A percentile compares a stretch with the other conserved stretches of the same genome.
Evolutionary conservation across 108 stramenopile genomes (phyloP).

Genomic region (Cylindrotheca closterium): DNA sequence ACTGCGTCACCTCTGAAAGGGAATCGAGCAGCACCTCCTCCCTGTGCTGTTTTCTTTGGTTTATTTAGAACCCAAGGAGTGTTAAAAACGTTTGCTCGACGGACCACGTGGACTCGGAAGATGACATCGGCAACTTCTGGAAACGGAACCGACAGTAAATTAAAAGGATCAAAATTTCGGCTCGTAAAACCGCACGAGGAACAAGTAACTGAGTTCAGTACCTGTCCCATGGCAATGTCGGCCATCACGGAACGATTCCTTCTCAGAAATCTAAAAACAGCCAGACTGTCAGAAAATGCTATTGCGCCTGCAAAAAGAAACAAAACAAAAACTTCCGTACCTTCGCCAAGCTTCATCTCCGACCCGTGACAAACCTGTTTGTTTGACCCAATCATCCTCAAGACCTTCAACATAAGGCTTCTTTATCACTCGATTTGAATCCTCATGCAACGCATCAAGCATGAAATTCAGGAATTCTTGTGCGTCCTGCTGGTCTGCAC

Average conservation of each 20-base stretch:
- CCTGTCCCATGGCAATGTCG: constrained; percentile 85
- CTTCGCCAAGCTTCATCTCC: constrained; percentile 84
- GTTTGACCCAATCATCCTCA: constrained; percentile 82
- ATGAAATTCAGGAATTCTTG: constrained; percentile 93
- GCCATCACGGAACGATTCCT: constrained; percentile 80
- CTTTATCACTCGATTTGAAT: constrained; percentile 90
- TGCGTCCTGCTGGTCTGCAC: constrained; percentile 95
- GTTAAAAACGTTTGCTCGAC: constrained; percentile 72
- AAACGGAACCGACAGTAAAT: constrained; percentile 87
- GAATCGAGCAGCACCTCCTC: constrained; percentile 26
- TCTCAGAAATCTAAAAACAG: constrained; percentile 56
- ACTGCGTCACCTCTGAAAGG: constrained; percentile 5
- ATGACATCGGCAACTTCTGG: constrained; percentile 87
- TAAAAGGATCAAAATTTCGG: constrained; percentile 94
- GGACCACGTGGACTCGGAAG: constrained; percentile 71
- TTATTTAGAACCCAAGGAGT: constrained; percentile 64
- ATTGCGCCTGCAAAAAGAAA: not conserved
- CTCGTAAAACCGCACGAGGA: constrained; percentile 72
- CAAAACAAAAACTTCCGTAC: constrained; percentile 12
- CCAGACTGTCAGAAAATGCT: not conserved
- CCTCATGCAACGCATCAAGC: constrained; percentile 92
- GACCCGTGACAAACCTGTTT: constrained; percentile 53
- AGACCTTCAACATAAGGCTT: constrained; percentile 91
- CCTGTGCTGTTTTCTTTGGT: constrained; percentile 30
- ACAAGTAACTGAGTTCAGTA: constrained; percentile 83